These are phyloP conservation scores for Ampelocalamus luodianensis DNA, from an alignment of 176 grass and related monocot genomes.

Conservation along the genomic window DNA sequence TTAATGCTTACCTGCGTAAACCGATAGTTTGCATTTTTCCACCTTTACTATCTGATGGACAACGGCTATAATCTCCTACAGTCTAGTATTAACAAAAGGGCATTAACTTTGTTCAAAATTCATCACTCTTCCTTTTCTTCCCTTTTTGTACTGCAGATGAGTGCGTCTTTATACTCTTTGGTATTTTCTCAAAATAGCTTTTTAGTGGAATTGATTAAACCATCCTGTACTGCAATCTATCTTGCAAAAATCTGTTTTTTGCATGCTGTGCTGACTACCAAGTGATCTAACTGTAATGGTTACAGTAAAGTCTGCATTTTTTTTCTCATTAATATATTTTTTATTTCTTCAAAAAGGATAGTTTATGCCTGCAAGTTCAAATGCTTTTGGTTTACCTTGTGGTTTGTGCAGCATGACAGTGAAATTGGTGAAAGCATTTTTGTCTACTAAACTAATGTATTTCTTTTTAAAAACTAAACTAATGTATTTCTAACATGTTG, in stretches of 20 bases:
- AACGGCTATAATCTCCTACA: neutral
- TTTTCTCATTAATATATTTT: neutral
- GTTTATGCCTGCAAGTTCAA: neutral
- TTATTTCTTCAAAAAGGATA: neutral
- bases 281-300: neutral
- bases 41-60: neutral
- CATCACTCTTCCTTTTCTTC: neutral
- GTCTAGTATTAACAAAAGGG: neutral
- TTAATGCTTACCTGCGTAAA: neutral
- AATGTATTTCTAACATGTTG: neutral
- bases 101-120: neutral
- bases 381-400: conserved; percentile 4
- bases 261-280: neutral
- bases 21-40: neutral
- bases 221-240: neutral
- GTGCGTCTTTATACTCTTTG: neutral
- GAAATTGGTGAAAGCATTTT: conserved; percentile 16
- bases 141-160: neutral
- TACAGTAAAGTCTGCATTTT: neutral
- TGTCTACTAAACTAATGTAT: neutral
- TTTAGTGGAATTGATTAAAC: neutral
- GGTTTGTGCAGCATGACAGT: neutral
- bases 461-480: neutral
- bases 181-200: conserved; percentile 2
- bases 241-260: neutral